Evolutionary conservation across 2,329 filamentous ascomycete genomes (phyloP).

Genomic region (Cadophora sp.): DNA sequence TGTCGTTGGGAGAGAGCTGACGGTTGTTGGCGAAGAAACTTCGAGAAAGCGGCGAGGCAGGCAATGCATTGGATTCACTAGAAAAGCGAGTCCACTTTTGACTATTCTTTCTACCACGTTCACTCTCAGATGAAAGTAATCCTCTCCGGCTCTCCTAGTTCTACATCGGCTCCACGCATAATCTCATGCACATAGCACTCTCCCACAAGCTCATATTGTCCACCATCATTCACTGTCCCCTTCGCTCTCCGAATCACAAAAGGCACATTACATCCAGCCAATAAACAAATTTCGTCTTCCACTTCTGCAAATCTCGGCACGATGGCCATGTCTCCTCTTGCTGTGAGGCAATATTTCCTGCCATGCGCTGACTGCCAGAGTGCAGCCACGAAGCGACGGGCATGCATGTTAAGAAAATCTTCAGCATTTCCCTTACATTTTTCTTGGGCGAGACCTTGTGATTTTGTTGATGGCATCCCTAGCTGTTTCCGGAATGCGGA

Average conservation of each 20-base stretch:
- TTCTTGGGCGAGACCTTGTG: neutral
- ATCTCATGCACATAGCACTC: constrained; percentile 1
- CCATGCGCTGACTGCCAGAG: constrained; percentile 1
- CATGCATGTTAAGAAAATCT: neutral
- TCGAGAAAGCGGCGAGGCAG: too few relatives aligned
- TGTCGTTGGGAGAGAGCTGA: too few relatives aligned
- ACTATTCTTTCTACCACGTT: too few relatives aligned
- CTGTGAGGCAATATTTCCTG: neutral
- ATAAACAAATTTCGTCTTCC: neutral
- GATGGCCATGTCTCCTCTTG: neutral
- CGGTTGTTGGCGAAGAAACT: too few relatives aligned
- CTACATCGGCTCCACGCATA: constrained; percentile 1
- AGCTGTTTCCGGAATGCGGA: neutral
- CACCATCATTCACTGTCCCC: neutral
- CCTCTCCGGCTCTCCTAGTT: neutral
- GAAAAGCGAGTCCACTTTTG: too few relatives aligned
- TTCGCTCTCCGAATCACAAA: neutral
- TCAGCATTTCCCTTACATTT: neutral
- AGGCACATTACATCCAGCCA: neutral
- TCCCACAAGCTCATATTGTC: neutral
- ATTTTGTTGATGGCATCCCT: neutral
- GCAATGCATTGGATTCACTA: too few relatives aligned
- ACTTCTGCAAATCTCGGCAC: neutral
- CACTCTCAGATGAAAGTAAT: neutral
- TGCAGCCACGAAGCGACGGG: neutral